Evolutionary conservation across 2,329 filamentous ascomycete genomes (phyloP).

Genomic region (Eurotiales sp.): DNA sequence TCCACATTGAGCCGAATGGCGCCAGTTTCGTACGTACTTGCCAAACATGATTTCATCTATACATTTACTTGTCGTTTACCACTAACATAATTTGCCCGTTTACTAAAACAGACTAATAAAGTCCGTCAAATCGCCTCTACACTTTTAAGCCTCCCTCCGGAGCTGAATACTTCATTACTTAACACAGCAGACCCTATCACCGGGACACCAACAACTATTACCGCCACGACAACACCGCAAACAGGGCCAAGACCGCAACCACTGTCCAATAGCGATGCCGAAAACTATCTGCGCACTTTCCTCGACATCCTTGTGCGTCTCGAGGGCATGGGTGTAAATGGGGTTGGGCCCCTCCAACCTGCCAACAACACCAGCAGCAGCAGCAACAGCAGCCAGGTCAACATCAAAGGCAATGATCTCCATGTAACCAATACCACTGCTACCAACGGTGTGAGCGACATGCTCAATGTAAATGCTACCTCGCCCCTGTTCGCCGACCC

Average conservation of each 20-base stretch:
- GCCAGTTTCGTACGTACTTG: slow-evolving; percentile 56
- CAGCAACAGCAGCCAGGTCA: neutral
- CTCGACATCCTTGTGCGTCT: slow-evolving; percentile 71
- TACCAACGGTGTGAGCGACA: neutral
- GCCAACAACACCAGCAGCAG: neutral
- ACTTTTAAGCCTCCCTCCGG: slow-evolving; percentile 61
- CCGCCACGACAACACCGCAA: slow-evolving; percentile 1
- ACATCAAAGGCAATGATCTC: slow-evolving; percentile 1
- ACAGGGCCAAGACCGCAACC: slow-evolving; percentile 26
- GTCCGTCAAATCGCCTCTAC: slow-evolving; percentile 81
- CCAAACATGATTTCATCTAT: neutral
- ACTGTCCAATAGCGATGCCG: slow-evolving; percentile 50
- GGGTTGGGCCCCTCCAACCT: neutral
- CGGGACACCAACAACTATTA: neutral
- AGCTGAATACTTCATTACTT: slow-evolving; percentile 19
- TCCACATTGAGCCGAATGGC: slow-evolving; percentile 74
- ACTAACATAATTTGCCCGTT: neutral
- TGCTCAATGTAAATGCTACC: neutral
- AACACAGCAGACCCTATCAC: neutral
- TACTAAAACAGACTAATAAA: slow-evolving; percentile 62
- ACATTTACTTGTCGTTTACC: neutral
- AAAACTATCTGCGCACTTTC: slow-evolving; percentile 69
- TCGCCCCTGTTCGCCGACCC: slow-evolving; percentile 4
- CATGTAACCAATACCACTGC: neutral
- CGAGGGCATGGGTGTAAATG: slow-evolving; percentile 56